These are phyloP conservation scores for Schoenoplectus tabernaemontani DNA, from an alignment of 202 grass and related monocot species.

Conservation along the genomic window DNA sequence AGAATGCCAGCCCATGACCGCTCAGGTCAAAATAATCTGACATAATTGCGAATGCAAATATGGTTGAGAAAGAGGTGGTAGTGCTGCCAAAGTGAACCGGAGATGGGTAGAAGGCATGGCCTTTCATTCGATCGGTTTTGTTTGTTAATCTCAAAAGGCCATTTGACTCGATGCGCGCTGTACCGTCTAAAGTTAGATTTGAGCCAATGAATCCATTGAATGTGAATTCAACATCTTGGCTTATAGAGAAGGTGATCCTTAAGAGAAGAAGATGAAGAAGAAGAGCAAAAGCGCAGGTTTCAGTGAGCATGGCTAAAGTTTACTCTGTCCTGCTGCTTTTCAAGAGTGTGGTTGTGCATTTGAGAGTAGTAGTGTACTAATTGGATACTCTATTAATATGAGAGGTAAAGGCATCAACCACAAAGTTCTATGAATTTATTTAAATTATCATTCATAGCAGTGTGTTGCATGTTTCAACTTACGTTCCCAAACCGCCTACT, in stretches of 20 bases:
- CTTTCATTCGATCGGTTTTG: conserved; percentile 23
- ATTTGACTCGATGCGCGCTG: conserved; percentile 16
- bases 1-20: conserved; percentile 56
- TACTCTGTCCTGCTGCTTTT: too few relatives aligned
- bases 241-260: background rate
- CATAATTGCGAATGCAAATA: conserved; percentile 56
- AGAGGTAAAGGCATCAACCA: background rate
- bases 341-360: background rate
- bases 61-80: conserved; percentile 55
- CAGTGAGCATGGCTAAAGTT: background rate
- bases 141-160: conserved; percentile 60
- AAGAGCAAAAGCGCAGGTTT: background rate
- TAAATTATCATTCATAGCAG: background rate
- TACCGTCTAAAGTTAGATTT: conserved; percentile 30
- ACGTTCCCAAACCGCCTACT: background rate
- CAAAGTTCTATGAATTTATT: background rate
- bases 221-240: conserved; percentile 28
- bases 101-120: conserved; percentile 43
- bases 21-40: conserved; percentile 33
- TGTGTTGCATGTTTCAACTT: background rate
- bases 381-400: too few relatives aligned
- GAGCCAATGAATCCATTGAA: conserved; percentile 45
- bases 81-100: conserved; percentile 22
- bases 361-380: background rate
- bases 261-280: conserved; percentile 18